Base-by-base conservation (phyloP, 805 yeast genomes). In the Saccharomycopsis fodiens region DNA sequence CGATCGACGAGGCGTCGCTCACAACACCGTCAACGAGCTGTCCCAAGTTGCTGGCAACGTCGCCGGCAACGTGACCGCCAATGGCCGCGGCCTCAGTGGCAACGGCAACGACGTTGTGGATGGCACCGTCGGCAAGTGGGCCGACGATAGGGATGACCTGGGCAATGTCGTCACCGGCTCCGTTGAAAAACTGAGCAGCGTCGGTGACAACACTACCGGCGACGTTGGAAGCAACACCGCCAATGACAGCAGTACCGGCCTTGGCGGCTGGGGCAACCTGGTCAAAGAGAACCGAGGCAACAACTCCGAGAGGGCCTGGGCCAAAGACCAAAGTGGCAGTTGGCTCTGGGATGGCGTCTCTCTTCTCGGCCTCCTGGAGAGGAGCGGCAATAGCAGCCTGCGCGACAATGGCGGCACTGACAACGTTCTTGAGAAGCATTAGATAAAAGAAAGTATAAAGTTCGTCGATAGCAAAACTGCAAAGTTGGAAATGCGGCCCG, bases 221-320 rank as follows among this genome's bases (percentile, higher is more conserved):
- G 17, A 17, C 42, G 2, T 12, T 41, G n/a, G 38, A 27, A 22
- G 10, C 47, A 39, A 39, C 43, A 35, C 17, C 20, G n/a, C 27
- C 32, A 23, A 39, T 17, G 10, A 30, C 42, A 44, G 39, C 12
- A 27, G 39, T 27, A 35, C 27, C 47, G 20, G 39, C 48, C 35
- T 6, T 34, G 4, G 20, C 35, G 35, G n/a, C 29, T 25, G 48
- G 34, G 19, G 29, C 39, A 17, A 29, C 44, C 2, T 27, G 34
- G 5, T 29, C 32, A 15, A 39, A 17, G 10, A 39, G 13, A 19
- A 19, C 39, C 5, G 36, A 32, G 15, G 39, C 44, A 3, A 23
- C 44, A 3, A 44, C 17, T 2, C 47, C 44, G 23, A 40, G 17
- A 10, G 44, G 44, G 25, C 47, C 47, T 19, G 47, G 44, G 23